Evolutionary conservation across 441 rosid genomes (phyloP), one percentile per base, ranked within the genome.

Genomic region (Mallotus repandus): DNA sequence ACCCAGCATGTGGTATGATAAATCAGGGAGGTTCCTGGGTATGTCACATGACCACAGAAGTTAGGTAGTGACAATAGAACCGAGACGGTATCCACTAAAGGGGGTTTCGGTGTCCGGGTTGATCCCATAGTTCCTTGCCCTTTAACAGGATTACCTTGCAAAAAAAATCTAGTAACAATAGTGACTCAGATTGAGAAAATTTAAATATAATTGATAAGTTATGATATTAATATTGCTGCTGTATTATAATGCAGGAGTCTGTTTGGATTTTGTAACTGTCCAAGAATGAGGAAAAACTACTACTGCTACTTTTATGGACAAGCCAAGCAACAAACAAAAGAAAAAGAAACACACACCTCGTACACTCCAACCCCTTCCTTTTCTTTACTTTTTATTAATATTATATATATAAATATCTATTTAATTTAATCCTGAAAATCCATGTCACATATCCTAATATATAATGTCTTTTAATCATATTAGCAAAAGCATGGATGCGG

Each of bases 401-500:
- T 25, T 25, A 35, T 35, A 46, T 43, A 12, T 49, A n/a, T 29
- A 50, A 0, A 62, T 13, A 22, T 64, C 10, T 29, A 16, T 16
- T 64, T 60, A 48, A 25, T 57, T 46, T 41, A 67, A 45, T 8
- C 45, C n/a, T 5, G 22, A 60, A 59, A 48, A 15, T 43, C 48
- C 5, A 21, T 12, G 14, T 18, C 18, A 55, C 16, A 22, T 12
- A n/a, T 5, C 11, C 45, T 38, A 55, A 65, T 53, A 55, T 45
- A 38, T 45, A 29, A 41, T 60, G 56, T 74, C 22, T 76, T 12
- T 54, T 54, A 54, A 54, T 16, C 22, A 66, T 56, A 32, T 62
- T 4, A 38, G 63, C 76, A 77, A 69, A 78, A 74, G 81, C 80
- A 76, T 77, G 88, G 90, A 85, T 83, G 86, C 86, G 79, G 76